Percentiles rank a stretch among this genome's conserved stretches.
phyloP scores from a whole-genome alignment of 1,139 yeast genomes.

The Schizosaccharomyces versatilis region DNA sequence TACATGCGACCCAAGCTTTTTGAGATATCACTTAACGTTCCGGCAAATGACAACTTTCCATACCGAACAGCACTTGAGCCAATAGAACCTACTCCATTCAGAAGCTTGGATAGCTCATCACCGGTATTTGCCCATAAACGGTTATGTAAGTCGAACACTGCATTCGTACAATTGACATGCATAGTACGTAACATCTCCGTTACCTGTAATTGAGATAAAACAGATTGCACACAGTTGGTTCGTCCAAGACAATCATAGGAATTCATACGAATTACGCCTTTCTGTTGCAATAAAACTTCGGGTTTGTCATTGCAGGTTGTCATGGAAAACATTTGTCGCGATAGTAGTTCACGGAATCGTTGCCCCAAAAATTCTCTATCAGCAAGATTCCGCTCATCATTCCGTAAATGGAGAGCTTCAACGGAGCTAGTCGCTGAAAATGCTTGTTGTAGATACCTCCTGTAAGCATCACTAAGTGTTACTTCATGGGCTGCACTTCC shows the following conservation, averaged over 20 bases:
- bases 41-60: slow-evolving; percentile 90
- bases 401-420: neutral
- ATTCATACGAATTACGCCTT: slow-evolving; percentile 76
- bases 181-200: slow-evolving; percentile 18
- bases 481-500: slow-evolving; percentile 61
- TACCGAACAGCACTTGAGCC: slow-evolving; percentile 83
- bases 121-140: slow-evolving; percentile 95
- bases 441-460: slow-evolving; percentile 39
- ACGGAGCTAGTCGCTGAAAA: slow-evolving; percentile 31
- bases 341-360: slow-evolving; percentile 40
- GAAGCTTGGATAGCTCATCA: slow-evolving; percentile 85
- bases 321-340: slow-evolving; percentile 45
- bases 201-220: slow-evolving; percentile 44
- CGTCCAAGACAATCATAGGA: slow-evolving; percentile 90
- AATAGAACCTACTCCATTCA: slow-evolving; percentile 90
- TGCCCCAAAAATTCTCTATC: slow-evolving; percentile 24
- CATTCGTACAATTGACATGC: slow-evolving; percentile 32
- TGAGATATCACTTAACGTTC: slow-evolving; percentile 86
- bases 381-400: neutral
- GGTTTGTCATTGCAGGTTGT: slow-evolving; percentile 52
- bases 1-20: slow-evolving; percentile 88
- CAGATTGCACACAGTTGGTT: slow-evolving; percentile 81
- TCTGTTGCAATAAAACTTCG: slow-evolving; percentile 34
- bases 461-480: slow-evolving; percentile 46
- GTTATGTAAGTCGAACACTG: slow-evolving; percentile 43